These are phyloP conservation scores for Magnusiomyces clavatus DNA, from an alignment of 1,139 yeast genomes.

Conservation along the genomic window DNA sequence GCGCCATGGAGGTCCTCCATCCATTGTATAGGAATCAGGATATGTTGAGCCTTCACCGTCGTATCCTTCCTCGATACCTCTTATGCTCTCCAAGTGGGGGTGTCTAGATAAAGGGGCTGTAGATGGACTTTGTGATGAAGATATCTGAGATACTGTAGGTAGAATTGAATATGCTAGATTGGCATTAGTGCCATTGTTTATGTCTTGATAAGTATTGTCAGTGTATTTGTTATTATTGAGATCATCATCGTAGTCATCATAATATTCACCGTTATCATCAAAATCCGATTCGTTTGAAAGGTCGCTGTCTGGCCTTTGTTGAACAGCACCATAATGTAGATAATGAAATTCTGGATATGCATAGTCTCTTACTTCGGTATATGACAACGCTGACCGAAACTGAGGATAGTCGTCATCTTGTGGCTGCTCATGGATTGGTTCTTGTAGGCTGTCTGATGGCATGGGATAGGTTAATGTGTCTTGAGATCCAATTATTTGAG, in stretches of 20 bases:
- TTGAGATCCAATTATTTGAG: too few species aligned
- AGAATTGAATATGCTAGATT: too few species aligned
- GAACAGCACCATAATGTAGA: slow-evolving; percentile 48
- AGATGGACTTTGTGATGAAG: too few species aligned
- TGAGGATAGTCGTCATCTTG: too few species aligned
- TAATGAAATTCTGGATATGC: slow-evolving; percentile 67
- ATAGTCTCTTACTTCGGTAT: slow-evolving; percentile 58
- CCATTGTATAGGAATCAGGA: slow-evolving; percentile 15
- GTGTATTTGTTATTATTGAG: background rate
- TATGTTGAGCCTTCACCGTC: slow-evolving; percentile 2
- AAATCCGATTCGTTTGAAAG: background rate
- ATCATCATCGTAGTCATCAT: background rate
- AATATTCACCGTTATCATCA: background rate
- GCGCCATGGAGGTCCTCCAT: slow-evolving; percentile 32
- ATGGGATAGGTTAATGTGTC: too few species aligned
- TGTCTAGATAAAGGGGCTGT: background rate
- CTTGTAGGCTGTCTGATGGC: too few species aligned
- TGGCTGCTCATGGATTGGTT: too few species aligned
- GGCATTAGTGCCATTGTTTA: background rate
- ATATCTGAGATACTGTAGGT: too few species aligned
- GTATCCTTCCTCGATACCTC: too few species aligned
- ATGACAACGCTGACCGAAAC: slow-evolving; percentile 27
- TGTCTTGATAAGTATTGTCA: background rate
- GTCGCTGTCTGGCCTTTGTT: slow-evolving; percentile 5
- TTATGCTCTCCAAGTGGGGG: background rate